These are phyloP conservation scores for Xylogone sp. DNA, from an alignment of 2,329 filamentous ascomycete genomes.

Conservation along the genomic window DNA sequence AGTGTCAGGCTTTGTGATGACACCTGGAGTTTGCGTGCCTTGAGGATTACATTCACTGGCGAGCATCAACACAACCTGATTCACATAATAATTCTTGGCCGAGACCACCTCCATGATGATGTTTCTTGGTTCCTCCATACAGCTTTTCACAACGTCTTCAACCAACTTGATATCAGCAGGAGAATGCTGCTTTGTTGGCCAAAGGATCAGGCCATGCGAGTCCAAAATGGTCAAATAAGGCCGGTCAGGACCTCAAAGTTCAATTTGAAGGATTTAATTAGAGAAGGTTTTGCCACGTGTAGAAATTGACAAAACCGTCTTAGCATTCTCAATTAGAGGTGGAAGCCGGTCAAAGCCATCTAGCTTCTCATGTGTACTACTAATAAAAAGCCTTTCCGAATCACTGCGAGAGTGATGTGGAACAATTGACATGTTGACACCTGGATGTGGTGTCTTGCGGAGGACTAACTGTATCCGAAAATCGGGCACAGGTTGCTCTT, in stretches of 20 bases:
- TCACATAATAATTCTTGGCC: constrained; percentile 56
- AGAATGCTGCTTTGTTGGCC: constrained; percentile 43
- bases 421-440: constrained; percentile 15
- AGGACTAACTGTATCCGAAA: constrained; percentile 40
- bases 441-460: constrained; percentile 12
- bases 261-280: constrained; percentile 14
- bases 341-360: constrained; percentile 14
- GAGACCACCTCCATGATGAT: constrained; percentile 54
- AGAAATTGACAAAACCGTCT: constrained; percentile 11
- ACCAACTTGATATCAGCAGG: constrained; percentile 41
- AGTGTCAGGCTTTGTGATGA: constrained; percentile 59
- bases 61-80: constrained; percentile 52
- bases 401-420: constrained; percentile 11
- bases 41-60: constrained; percentile 36
- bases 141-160: constrained; percentile 41
- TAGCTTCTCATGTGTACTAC: constrained; percentile 13
- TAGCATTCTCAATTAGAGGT: constrained; percentile 17
- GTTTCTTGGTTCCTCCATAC: constrained; percentile 52
- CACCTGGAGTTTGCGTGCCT: constrained; percentile 36
- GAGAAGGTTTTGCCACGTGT: constrained; percentile 23
- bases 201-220: constrained; percentile 52
- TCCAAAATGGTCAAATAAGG: constrained; percentile 56
- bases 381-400: constrained; percentile 9
- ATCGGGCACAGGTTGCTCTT: constrained; percentile 34
- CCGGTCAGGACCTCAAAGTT: constrained; percentile 25